Base-by-base conservation (phyloP, 495 filamentous ascomycete species). In the Lepraria neglecta region DNA sequence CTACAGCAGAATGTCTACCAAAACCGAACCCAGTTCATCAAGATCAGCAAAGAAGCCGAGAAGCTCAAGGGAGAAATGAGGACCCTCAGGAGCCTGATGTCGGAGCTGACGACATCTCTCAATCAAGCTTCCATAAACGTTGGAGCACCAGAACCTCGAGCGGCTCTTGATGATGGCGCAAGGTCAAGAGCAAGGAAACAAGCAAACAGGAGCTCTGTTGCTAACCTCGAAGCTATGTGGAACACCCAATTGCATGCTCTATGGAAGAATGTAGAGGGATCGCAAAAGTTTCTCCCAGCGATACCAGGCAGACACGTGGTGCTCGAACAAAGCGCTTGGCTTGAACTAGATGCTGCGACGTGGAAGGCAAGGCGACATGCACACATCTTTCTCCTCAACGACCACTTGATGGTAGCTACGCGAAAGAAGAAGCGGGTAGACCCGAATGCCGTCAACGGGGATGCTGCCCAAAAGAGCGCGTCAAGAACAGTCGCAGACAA, bases 31-130 rank as follows among this genome's bases (percentile, higher is more conserved):
- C 92, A 97, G 68, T 99, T 99, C 74, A 96, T 99, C 78, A 92
- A 95, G 68, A 97, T 99, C 73, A 96, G 90, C 72, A 94, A 96
- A 75, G 95, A 99, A 74, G 95, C 95, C 3, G 94, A 99, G 68
- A 96, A 96, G 73, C 82, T 99, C 56, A 97, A 96, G 70, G 82
- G 85, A 50, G 94, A 99, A 72, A 97, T 99, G 92, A 84, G 91
- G 27, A 86, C 88, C 3, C 84, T 99, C 4, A 82, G 88, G 21
- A 85, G 86, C 48, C 78, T 97, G 47, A 95, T 97, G 84, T 86
- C 88, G 28, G 94, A 99, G 63, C 79, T 99, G 11, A 91, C 87
- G 5, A 86, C 82, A 11, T 86, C 90, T 0, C 74, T 97, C 9
- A 82, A 87, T 9, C 84, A 90, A 58, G 83, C 88, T 4, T 83